These are phyloP conservation scores for Biscogniauxia sp. DNA, from an alignment of 2,329 filamentous ascomycete genomes.

Conservation along the genomic window DNA sequence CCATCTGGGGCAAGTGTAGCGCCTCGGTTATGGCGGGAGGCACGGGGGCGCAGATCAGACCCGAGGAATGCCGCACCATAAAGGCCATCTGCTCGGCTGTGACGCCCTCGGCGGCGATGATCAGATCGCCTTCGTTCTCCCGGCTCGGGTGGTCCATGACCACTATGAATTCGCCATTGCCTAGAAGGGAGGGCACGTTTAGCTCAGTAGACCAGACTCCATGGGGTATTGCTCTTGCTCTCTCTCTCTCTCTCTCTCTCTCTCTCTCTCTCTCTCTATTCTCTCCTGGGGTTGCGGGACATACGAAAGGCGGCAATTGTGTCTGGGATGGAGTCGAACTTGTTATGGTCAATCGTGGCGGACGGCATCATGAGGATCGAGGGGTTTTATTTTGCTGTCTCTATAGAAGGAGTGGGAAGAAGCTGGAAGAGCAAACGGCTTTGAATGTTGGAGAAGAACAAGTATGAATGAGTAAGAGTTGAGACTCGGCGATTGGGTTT, in stretches of 20 bases:
- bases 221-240: too few species aligned
- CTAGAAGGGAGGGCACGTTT: conserved; percentile 36
- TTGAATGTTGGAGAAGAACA: background rate
- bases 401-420: background rate
- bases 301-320: conserved; percentile 63
- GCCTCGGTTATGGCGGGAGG: conserved; percentile 63
- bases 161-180: conserved; percentile 86
- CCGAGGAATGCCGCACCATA: conserved; percentile 87
- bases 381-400: background rate
- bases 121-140: conserved; percentile 98
- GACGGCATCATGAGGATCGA: conserved; percentile 45
- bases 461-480: background rate
- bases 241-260: too few species aligned
- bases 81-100: conserved; percentile 93
- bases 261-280: too few species aligned
- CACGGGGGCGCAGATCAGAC: conserved; percentile 88
- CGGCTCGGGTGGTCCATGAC: conserved; percentile 89
- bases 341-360: conserved; percentile 46
- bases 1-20: conserved; percentile 88
- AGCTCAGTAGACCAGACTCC: too few species aligned
- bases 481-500: too few species aligned
- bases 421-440: background rate
- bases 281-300: conserved; percentile 27
- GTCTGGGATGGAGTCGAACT: conserved; percentile 66
- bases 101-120: conserved; percentile 83